Conservation (phyloP, 1,139 yeast genomes). For the Zygosaccharomyces pseudobailii region DNA sequence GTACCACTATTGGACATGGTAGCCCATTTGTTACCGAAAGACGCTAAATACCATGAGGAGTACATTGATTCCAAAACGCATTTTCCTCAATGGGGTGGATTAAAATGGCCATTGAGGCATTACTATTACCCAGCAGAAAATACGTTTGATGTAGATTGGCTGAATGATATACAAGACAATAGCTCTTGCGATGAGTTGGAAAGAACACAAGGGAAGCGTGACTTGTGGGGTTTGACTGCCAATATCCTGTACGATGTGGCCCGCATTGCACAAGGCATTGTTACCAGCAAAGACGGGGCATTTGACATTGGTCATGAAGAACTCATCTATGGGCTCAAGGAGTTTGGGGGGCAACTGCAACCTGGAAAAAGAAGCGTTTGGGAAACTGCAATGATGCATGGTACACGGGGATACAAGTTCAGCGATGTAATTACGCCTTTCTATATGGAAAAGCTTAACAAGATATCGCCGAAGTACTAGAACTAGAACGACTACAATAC, state of each 20-base stretch:
- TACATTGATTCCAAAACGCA: slow-evolving; percentile 35
- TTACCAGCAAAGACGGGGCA: slow-evolving; percentile 6
- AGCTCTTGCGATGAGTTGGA: slow-evolving; percentile 52
- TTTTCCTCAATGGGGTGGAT: slow-evolving; percentile 56
- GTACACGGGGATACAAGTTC: slow-evolving; percentile 42
- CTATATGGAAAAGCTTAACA: slow-evolving; percentile 18
- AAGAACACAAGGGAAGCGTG: slow-evolving; percentile 42
- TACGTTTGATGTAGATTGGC: slow-evolving; percentile 55
- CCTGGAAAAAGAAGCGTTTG: slow-evolving; percentile 37
- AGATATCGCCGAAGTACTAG: slow-evolving; percentile 9
- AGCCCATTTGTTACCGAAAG: slow-evolving; percentile 31
- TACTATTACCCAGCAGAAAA: slow-evolving; percentile 56
- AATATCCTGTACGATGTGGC: slow-evolving; percentile 78
- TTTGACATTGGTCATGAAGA: slow-evolving; percentile 57
- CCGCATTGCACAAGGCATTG: slow-evolving; percentile 43
- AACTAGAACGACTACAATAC: slow-evolving; percentile 1
- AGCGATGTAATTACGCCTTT: slow-evolving; percentile 41
- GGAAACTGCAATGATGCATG: slow-evolving; percentile 41
- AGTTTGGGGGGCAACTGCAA: slow-evolving; percentile 46
- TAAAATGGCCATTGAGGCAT: slow-evolving; percentile 61
- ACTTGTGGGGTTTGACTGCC: slow-evolving; percentile 92
- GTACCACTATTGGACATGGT: slow-evolving; percentile 60
- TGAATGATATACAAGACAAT: slow-evolving; percentile 53
- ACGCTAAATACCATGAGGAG: slow-evolving; percentile 26
- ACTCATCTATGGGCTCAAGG: slow-evolving; percentile 51